Percentiles rank a stretch among this genome's conserved stretches.
Evolutionary conservation across 1,139 yeast species (phyloP).

Genomic region (Blastobotrys illinoisensis): DNA sequence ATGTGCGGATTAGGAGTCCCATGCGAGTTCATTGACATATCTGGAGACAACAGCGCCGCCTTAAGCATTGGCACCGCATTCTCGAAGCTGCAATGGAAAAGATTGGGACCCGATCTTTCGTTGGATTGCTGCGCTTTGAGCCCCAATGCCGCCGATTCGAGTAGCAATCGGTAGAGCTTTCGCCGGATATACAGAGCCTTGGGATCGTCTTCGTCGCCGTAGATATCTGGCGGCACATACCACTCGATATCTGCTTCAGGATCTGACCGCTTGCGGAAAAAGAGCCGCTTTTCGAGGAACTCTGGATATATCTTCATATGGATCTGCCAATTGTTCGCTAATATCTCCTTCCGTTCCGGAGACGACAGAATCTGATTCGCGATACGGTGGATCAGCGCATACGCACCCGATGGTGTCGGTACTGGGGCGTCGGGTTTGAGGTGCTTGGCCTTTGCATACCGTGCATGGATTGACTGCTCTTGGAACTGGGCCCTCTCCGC

Average conservation of each 20-base stretch:
- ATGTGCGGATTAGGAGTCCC: neutral
- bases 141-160: constrained; percentile 20
- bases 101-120: constrained; percentile 7
- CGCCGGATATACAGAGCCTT: constrained; percentile 16
- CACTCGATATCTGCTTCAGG: constrained; percentile 39
- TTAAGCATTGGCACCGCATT: constrained; percentile 12
- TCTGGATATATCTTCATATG: constrained; percentile 41
- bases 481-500: constrained; percentile 22
- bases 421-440: constrained; percentile 20
- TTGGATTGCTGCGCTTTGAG: constrained; percentile 7
- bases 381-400: constrained; percentile 24
- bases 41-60: neutral
- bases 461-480: constrained; percentile 17
- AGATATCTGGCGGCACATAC: constrained; percentile 54
- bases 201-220: constrained; percentile 29
- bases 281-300: constrained; percentile 24
- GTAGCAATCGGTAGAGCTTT: constrained; percentile 16
- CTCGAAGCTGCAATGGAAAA: constrained; percentile 14
- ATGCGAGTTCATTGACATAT: neutral
- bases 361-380: constrained; percentile 26
- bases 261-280: constrained; percentile 42
- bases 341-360: constrained; percentile 23
- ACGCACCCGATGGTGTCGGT: constrained; percentile 24
- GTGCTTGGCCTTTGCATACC: constrained; percentile 21
- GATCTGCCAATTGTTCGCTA: constrained; percentile 24